Base-by-base conservation (phyloP, 257 asterid species). In the Capsicum rhomboideum region DNA sequence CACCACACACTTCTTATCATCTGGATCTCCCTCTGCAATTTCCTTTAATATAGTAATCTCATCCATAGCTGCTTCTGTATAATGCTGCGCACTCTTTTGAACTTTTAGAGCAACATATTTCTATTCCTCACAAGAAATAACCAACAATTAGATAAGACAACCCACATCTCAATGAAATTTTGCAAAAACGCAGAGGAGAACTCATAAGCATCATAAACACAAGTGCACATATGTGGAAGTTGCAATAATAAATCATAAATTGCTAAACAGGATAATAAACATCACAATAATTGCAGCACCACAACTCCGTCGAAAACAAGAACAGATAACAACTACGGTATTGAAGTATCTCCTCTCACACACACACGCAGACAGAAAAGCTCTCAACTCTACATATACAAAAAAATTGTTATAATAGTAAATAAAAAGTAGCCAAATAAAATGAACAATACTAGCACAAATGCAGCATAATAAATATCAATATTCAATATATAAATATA, bases 11-110 rank as follows among this genome's bases (percentile, higher is more conserved):
- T 92, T 97, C 79, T 88, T 88, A 83, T 97, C 97, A 55, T 93
- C 98, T 8, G 95, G 91, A 77, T 97, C 99, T 54, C 97, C 98
- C 84, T 95, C 99, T 64, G 98, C 94, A 85, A 95, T 90, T 89
- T 95, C 95, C 90, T 95, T 95, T 49, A 97, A 84, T 74, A 97
- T 97, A 29, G 95, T 91, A 83, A 97, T 92, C 89, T 97, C 99
- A 75, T 97, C 98, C 98, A 95, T 91, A 68, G 99, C 98, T 6
- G 98, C 99, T 88, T 97, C 98, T 2, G 98, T 92, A 83, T 95
- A 97, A 85, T 95, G 99, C 63, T 95, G 98, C 3, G 99, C 98
- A 68, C 99, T 95, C 90, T 93, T 97, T 84, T 97, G 99, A 71
- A 97, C 92, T 90, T 97, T 97, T 85, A 97, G 86, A 86, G 99